Evolutionary conservation across 169 alveolate genomes (phyloP).

Genomic region (Plasmodium fragile): DNA sequence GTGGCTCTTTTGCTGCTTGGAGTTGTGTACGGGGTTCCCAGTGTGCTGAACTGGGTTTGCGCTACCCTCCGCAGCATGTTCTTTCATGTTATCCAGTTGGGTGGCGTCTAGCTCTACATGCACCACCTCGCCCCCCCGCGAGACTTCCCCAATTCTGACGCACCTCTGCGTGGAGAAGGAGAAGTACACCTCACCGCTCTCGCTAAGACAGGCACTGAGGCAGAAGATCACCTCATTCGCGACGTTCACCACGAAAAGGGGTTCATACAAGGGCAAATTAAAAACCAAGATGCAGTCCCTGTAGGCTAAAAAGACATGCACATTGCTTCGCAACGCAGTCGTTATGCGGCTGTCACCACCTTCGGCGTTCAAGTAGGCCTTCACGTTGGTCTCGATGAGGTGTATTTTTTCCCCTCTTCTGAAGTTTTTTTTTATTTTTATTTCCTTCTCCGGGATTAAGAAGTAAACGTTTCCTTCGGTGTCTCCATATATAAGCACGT

Average conservation of each 20-base stretch:
- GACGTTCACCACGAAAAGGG: conserved; percentile 13
- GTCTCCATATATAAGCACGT: conserved; percentile 67
- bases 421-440: conserved; percentile 64
- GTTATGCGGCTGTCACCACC: conserved; percentile 2
- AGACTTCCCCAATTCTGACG: conserved; percentile 28
- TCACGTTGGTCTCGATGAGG: conserved; percentile 59
- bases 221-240: conserved; percentile 18
- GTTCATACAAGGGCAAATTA: conserved; percentile 33
- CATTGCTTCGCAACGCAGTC: conserved; percentile 15
- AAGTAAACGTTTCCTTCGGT: conserved; percentile 41
- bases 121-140: not conserved
- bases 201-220: conserved; percentile 8
- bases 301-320: conserved; percentile 24
- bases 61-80: not conserved
- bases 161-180: conserved; percentile 48
- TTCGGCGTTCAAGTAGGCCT: conserved; percentile 44
- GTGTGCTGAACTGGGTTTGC: not conserved
- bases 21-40: not conserved
- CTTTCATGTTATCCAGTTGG: not conserved
- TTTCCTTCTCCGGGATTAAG: conserved; percentile 45
- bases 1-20: conserved; percentile 6
- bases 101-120: not conserved
- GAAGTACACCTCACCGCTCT: conserved; percentile 1
- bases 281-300: conserved; percentile 27
- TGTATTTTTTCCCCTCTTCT: conserved; percentile 9